phyloP scores from a whole-genome alignment of 1,284 basidiomycete species.

The Ceratobasidium papillatum region DNA sequence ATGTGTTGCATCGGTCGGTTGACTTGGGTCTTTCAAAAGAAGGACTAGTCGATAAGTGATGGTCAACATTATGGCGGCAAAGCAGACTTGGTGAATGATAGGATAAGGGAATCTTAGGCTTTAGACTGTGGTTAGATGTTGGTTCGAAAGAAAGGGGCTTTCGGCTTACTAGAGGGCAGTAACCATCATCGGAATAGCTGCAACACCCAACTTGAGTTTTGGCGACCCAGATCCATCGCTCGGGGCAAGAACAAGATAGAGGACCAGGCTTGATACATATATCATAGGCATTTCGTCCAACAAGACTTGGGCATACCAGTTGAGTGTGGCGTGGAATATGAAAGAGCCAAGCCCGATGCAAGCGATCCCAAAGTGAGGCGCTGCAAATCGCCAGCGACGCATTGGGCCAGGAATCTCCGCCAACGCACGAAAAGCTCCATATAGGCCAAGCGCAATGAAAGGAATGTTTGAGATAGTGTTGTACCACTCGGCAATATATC shows the following conservation, averaged over 20 bases:
- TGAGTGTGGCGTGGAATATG: conserved; percentile 45
- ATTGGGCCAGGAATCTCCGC: conserved; percentile 9
- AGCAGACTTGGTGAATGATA: conserved; percentile 61
- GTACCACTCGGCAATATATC: conserved; percentile 45
- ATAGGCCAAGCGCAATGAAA: conserved; percentile 45
- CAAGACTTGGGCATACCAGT: conserved; percentile 46
- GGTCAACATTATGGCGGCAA: conserved; percentile 53
- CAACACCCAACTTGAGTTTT: conserved; percentile 50
- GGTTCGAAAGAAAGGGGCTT: background rate
- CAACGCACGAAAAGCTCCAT: conserved; percentile 37
- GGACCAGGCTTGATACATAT: conserved; percentile 46
- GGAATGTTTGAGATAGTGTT: conserved; percentile 47
- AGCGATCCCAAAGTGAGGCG: conserved; percentile 40
- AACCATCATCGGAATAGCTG: conserved; percentile 52
- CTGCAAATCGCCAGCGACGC: conserved; percentile 32
- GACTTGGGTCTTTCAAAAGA: conserved; percentile 43
- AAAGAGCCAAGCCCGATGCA: conserved; percentile 45
- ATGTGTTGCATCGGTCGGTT: background rate
- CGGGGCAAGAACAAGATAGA: conserved; percentile 42
- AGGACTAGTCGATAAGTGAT: conserved; percentile 50
- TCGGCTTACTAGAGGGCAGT: conserved; percentile 55
- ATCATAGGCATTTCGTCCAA: conserved; percentile 48
- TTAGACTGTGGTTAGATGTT: background rate
- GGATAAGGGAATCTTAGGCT: conserved; percentile 59
- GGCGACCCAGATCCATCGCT: conserved; percentile 14